Conservation (phyloP, 1,284 basidiomycete genomes). For the Clitocybe nebularis region DNA sequence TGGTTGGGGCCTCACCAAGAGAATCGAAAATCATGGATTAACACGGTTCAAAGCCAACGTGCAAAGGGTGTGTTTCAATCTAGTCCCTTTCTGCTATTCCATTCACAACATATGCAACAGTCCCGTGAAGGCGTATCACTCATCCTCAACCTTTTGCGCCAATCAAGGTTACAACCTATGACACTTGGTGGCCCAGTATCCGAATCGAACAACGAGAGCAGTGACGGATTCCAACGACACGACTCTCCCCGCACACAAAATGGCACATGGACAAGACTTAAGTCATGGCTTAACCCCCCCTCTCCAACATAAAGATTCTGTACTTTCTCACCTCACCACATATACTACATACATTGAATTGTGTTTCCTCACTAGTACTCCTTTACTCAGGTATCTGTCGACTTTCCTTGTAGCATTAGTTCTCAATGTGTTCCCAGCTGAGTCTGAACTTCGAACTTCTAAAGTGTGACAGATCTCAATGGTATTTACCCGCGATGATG, state of each 20-base stretch:
- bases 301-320: conserved; percentile 12
- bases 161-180: conserved; percentile 71
- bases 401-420: conserved; percentile 1
- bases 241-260: conserved; percentile 9
- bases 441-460: no score
- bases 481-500: no score
- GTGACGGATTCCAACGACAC: no score
- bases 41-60: conserved; percentile 75
- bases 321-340: no score
- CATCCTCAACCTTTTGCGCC: conserved; percentile 68
- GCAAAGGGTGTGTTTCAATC: conserved; percentile 51
- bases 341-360: no score
- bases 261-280: conserved; percentile 31
- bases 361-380: no score
- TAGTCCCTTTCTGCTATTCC: conserved; percentile 2
- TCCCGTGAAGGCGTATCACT: conserved; percentile 79
- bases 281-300: conserved; percentile 24
- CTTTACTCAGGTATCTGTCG: no score
- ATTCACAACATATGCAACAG: conserved; percentile 31
- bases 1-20: conserved; percentile 79
- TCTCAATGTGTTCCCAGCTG: no score
- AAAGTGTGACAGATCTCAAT: no score
- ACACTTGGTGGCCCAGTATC: conserved; percentile 37
- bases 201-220: conserved; percentile 10
- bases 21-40: conserved; percentile 75